Evolutionary conservation across 768 basidiomycete genomes (phyloP).

Genomic region (Phylloporus sp.): DNA sequence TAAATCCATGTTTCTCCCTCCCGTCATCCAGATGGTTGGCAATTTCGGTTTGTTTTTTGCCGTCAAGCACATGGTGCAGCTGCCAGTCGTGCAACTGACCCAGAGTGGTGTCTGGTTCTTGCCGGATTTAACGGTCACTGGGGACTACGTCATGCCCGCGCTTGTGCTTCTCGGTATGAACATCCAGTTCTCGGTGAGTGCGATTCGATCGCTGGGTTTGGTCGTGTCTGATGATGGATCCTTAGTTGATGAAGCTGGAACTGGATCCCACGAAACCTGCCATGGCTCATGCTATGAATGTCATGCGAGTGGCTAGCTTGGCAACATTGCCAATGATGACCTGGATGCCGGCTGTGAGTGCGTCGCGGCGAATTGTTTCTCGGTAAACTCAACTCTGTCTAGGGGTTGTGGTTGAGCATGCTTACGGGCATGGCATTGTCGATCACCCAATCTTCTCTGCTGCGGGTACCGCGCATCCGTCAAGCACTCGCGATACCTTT

Average conservation of each 20-base stretch:
- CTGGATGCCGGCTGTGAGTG: conserved; percentile 62
- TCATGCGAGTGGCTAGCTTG: conserved; percentile 54
- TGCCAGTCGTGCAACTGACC: conserved; percentile 70
- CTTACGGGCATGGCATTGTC: conserved; percentile 44
- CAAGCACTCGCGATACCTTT: conserved; percentile 33
- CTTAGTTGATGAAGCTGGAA: conserved; percentile 46
- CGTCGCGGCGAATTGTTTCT: background rate
- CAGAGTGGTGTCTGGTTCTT: conserved; percentile 71
- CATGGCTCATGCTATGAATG: conserved; percentile 65
- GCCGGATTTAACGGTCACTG: conserved; percentile 78
- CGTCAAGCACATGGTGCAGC: conserved; percentile 60
- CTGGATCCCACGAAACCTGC: conserved; percentile 48
- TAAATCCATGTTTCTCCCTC: conserved; percentile 48
- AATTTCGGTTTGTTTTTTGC: conserved; percentile 83
- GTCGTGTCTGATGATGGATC: conserved; percentile 2
- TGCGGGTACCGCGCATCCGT: conserved; percentile 42
- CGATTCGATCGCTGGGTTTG: background rate
- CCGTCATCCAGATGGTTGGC: conserved; percentile 68
- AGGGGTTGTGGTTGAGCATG: conserved; percentile 61
- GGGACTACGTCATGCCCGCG: conserved; percentile 67
- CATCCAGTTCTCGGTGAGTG: conserved; percentile 60
- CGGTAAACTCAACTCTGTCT: background rate
- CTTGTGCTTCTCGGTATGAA: conserved; percentile 57
- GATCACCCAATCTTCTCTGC: conserved; percentile 42
- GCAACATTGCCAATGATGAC: conserved; percentile 48